Base-by-base conservation (phyloP, 2,329 filamentous ascomycete genomes). In the Colletotrichum tropicicola region DNA sequence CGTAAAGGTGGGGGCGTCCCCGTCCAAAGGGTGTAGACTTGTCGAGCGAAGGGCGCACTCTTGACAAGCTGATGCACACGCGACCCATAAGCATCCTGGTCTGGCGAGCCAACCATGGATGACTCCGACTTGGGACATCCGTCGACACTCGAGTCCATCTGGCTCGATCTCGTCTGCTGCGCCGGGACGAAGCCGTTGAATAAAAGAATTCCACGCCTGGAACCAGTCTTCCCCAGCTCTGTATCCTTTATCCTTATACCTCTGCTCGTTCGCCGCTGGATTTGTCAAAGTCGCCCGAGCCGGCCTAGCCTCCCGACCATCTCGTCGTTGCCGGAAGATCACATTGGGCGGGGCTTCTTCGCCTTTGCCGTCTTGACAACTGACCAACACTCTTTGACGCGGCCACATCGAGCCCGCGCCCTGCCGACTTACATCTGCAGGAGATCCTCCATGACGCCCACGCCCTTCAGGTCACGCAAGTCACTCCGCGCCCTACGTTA, bases 21-120 rank as follows among this genome's bases (percentile, higher is more conserved):
- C 62, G 44, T 65, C 49, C 43, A 10, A 62, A 65, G 57, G 57
- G 57, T 65, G 62, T 60, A 51, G 45, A 51, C 62, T 56, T 65
- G 62, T 62, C 62, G 59, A 65, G n/a, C 49, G 30, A 62, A 47
- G 58, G 52, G 62, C 62, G 62, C 62, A 47, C 62, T 65, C 55
- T 63, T 51, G 60, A 63, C 60, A 63, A 59, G 60, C 27, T 65
- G 49, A 65, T 65, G 57, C 58, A 63, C 60, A 59, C 47, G 44
- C 51, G 62, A 62, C 62, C 62, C 62, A 65, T 65, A 49, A 25
- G 47, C 19, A 65, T 41, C 62, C 62, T 41, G 49, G 62, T 65
- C 44, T 55, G 48, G 41, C 35, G 61, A 61, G 49, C 61, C 57
- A 56, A 25, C 62, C 51, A 56, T 25, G 35, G 57, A 43, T 62